Evolutionary conservation across 164 flowering plant genomes (phyloP).

Genomic region (Saururus chinensis): DNA sequence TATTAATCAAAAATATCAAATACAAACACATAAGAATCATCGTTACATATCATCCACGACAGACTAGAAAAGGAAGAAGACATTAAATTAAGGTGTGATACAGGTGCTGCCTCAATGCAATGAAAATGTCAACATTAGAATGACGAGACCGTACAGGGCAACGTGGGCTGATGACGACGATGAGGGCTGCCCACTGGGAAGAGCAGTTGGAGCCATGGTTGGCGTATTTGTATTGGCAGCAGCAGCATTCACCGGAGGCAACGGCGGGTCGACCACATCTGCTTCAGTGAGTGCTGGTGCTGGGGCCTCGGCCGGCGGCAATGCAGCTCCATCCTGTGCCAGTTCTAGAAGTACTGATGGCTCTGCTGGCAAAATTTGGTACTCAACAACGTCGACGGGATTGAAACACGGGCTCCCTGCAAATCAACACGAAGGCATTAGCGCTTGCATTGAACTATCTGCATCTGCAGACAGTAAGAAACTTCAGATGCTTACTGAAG

Average conservation of each 20-base stretch:
- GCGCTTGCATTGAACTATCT: not conserved
- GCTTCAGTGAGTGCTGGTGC: slow-evolving; percentile 28
- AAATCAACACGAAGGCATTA: not conserved
- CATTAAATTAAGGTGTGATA: no score
- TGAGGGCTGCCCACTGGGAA: slow-evolving; percentile 16
- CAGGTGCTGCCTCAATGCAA: no score
- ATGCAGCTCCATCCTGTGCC: slow-evolving; percentile 4
- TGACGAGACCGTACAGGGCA: not conserved
- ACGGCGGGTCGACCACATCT: slow-evolving; percentile 64
- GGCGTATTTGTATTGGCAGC: not conserved
- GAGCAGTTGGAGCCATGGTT: slow-evolving; percentile 10
- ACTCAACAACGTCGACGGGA: slow-evolving; percentile 4
- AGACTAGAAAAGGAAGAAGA: no score
- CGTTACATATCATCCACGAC: no score
- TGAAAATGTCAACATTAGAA: no score
- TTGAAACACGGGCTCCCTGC: slow-evolving; percentile 60
- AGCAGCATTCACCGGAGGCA: slow-evolving; percentile 40
- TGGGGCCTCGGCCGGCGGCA: slow-evolving; percentile 45
- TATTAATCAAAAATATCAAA: no score
- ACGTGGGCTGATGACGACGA: not conserved
- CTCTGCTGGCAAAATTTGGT: slow-evolving; percentile 24
- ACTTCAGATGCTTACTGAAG: slow-evolving; percentile 46
- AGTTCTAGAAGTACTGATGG: slow-evolving; percentile 24
- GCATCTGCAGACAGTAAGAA: no score
- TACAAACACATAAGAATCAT: no score